Evolutionary conservation across 768 basidiomycete species (phyloP), one percentile per base, ranked within the genome.

Genomic region (Trametes villosa): DNA sequence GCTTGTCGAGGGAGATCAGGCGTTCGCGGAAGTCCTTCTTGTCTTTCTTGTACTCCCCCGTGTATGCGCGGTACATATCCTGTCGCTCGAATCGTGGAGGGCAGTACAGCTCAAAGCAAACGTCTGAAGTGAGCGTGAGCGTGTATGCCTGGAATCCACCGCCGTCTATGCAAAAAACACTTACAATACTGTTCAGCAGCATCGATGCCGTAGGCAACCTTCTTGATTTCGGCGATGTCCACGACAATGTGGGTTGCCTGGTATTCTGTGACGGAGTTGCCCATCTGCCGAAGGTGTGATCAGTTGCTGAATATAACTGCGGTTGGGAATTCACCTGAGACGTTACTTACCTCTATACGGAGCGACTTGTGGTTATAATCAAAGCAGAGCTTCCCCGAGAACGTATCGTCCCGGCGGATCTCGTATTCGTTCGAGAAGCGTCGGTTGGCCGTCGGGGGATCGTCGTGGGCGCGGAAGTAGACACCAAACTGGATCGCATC

Each of bases 381-480:
- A 26, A 92, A 83, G 20, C 75, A 69, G 17, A 91, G 70, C 71
- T 80, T 81, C 0, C 81, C 87, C 30, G 79, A 76, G 44, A 82
- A 78, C 2, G 64, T 60, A 40, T 76, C 65, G 15, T 67, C 63
- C 33, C 81, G 85, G 31, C 82, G 72, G 31, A 78, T 74, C 55
- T 88, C 83, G 81, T 86, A 91, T 72, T 93, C 91, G 4, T 85
- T 72, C 0, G 89, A 91, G 69, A 89, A 93, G 2, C 49, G 65
- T 9, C 65, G 68, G 17, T 59, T 54, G 53, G 48, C 69, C 68
- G 29, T 59, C 5, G 56, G 62, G 54, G 40, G 55, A 34, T 62
- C 62, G 40, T 53, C 40, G 11, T 57, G 40, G 7, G 59, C 50
- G 18, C 78, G 76, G 66, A 81, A 84, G 67, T 82, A 82, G 29